These are phyloP conservation scores for Globisporangium nodosum DNA, from an alignment of 352 stramenopile species.

Conservation along the genomic window DNA sequence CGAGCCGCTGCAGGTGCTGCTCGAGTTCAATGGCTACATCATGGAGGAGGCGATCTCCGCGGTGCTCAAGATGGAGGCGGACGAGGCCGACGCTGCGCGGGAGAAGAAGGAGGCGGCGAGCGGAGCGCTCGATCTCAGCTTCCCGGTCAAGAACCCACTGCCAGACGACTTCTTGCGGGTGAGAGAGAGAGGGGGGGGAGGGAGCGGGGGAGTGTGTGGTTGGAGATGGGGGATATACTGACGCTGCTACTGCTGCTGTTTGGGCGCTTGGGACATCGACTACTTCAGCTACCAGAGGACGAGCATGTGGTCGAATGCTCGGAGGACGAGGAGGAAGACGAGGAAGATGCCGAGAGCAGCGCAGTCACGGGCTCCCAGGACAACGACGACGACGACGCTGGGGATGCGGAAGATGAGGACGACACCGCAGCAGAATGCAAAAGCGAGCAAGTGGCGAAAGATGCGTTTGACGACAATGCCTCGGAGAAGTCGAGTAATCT, in stretches of 20 bases:
- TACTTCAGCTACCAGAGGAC: constrained; percentile 40
- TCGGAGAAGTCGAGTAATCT: constrained; percentile 65
- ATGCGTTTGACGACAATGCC: constrained; percentile 49
- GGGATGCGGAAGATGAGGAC: constrained; percentile 27
- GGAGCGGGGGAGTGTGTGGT: constrained; percentile 4
- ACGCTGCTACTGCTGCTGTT: background rate
- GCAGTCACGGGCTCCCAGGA: constrained; percentile 11
- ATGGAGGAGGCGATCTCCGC: constrained; percentile 81
- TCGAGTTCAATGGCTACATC: constrained; percentile 68
- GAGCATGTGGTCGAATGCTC: constrained; percentile 18
- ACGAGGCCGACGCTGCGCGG: constrained; percentile 15
- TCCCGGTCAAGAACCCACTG: constrained; percentile 65
- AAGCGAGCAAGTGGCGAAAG: constrained; percentile 31
- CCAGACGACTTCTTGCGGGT: constrained; percentile 78
- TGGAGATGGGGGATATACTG: background rate
- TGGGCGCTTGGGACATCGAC: background rate
- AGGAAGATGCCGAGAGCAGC: constrained; percentile 7
- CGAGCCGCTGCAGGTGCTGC: constrained; percentile 55
- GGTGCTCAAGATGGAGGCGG: constrained; percentile 71
- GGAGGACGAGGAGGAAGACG: constrained; percentile 21
- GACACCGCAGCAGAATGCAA: constrained; percentile 33
- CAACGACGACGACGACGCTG: constrained; percentile 5
- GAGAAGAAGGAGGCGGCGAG: constrained; percentile 2
- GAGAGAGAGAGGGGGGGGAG: constrained; percentile 1
- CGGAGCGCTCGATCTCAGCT: constrained; percentile 8